Evolutionary conservation across 768 basidiomycete species (phyloP).

Genomic region (Boletellus ananiceps): DNA sequence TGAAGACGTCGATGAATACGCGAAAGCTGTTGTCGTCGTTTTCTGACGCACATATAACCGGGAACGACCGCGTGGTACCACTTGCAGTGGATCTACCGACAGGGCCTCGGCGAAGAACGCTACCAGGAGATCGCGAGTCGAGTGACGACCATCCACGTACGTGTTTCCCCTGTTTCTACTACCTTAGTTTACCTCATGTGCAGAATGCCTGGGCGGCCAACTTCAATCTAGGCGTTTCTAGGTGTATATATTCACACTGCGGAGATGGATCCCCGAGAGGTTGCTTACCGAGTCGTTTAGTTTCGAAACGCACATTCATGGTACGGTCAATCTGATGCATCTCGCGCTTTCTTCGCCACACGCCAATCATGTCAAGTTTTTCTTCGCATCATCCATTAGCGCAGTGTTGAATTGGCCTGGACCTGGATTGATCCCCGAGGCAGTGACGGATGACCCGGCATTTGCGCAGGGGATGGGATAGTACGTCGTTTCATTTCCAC

Average conservation of each 20-base stretch:
- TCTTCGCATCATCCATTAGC: slow-evolving; percentile 49
- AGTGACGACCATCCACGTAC: slow-evolving; percentile 43
- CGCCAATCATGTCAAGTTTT: slow-evolving; percentile 37
- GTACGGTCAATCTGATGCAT: slow-evolving; percentile 47
- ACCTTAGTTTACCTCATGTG: neutral
- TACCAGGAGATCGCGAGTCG: slow-evolving; percentile 34
- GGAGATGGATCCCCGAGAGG: neutral
- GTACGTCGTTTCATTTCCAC: no score
- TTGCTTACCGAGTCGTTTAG: slow-evolving; percentile 10
- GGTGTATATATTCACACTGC: slow-evolving; percentile 6
- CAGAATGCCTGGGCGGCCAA: slow-evolving; percentile 59
- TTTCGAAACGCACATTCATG: slow-evolving; percentile 47
- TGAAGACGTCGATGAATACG: slow-evolving; percentile 38
- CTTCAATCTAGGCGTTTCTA: slow-evolving; percentile 39
- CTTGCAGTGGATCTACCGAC: slow-evolving; percentile 41
- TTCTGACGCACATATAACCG: neutral
- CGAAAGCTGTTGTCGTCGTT: slow-evolving; percentile 29
- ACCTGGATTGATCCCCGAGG: slow-evolving; percentile 19
- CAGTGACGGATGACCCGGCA: slow-evolving; percentile 23
- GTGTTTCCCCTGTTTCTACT: neutral
- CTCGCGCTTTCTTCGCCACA: slow-evolving; percentile 39
- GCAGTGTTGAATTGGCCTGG: slow-evolving; percentile 23
- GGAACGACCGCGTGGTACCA: slow-evolving; percentile 32
- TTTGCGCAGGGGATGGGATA: no score
- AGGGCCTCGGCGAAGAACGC: slow-evolving; percentile 37